A percentile compares a stretch with the other conserved stretches of the same genome.
These are phyloP conservation scores for Nothophytophthora sp. DNA, from an alignment of 352 stramenopile genomes.

Conservation along the genomic window DNA sequence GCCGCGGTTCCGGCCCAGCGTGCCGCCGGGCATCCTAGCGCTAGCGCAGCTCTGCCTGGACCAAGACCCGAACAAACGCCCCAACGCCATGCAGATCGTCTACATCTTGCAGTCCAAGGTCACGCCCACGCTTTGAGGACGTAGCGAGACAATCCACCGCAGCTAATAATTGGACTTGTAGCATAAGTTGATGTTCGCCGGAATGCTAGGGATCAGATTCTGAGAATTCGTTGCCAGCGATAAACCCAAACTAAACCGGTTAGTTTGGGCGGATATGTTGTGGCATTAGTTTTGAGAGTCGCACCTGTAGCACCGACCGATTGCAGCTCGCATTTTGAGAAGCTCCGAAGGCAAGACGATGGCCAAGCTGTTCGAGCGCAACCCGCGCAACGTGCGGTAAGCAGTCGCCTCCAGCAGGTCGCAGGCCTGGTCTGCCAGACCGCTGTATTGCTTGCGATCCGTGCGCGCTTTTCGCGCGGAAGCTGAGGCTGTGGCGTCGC, in stretches of 20 bases:
- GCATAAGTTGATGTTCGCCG: too few relatives aligned
- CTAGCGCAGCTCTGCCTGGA: constrained; percentile 23
- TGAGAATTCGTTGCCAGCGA: too few relatives aligned
- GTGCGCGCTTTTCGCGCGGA: too few relatives aligned
- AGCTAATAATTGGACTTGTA: too few relatives aligned
- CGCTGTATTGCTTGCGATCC: neutral
- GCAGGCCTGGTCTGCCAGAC: neutral
- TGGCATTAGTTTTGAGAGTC: too few relatives aligned
- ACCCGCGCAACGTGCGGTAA: constrained; percentile 44
- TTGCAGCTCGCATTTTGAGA: too few relatives aligned
- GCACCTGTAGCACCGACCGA: too few relatives aligned
- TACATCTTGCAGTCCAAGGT: constrained; percentile 12
- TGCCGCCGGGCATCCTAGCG: constrained; percentile 8
- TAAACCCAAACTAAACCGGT: too few relatives aligned
- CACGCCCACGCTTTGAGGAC: constrained; percentile 1
- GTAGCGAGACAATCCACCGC: neutral
- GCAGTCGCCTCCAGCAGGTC: neutral
- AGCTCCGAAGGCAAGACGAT: too few relatives aligned
- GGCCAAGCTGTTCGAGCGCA: constrained; percentile 41
- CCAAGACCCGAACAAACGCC: constrained; percentile 11
- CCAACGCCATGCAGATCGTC: constrained; percentile 14
- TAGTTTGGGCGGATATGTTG: too few relatives aligned
- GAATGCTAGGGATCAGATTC: too few relatives aligned
- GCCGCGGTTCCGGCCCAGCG: constrained; percentile 10
- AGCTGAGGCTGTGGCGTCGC: too few relatives aligned